Evolutionary conservation across 192 early-diverging fungal species (phyloP), one percentile per base, ranked within the genome.

Genomic region (Linnemannia hyalina): DNA sequence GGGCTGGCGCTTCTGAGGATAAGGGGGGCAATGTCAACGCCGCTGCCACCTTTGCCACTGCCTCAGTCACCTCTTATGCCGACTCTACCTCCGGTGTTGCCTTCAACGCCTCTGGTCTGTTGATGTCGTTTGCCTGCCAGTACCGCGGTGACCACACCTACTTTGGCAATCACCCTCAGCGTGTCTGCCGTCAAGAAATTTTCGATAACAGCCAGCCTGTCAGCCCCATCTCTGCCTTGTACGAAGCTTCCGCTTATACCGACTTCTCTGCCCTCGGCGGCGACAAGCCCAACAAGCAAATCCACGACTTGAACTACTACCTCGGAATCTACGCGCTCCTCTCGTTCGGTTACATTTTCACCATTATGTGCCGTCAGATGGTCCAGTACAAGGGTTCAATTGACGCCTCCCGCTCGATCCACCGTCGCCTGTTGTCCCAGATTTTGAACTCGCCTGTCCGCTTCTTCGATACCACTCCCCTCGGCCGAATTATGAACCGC

Each of bases 401-500:
- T 5, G 44, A 68, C 10, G 95, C 95, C 13, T 94, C 93, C 9
- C 88, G 88, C 8, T 88, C 76, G 1, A 80, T 96, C 49, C 95
- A 96, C 75, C 57, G 76, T n/a, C 88, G 82, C n/a, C 83, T 95
- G 35, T 74, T 96, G 36, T 87, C 88, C 13, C 74, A 89, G 49
- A 82, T 82, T n/a, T 36, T 88, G 81, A 88, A 82, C 73, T 80
- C 80, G 6, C 86, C 80, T 32, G 81, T 88, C 68, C 76, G 81
- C 36, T 82, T 88, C 91, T 93, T 94, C 73, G 95, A 96, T 44
- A 93, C 94, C 36, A 95, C 94, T 38, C 95, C 95, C 36, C 70
- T 95, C 41, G 95, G 95, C 57, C 92, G 95, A 36, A 93, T 96
- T 52, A 90, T 96, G 80, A 96, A 96, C 80, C 91, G 95, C 60